phyloP scores from a whole-genome alignment of 2,329 filamentous ascomycete genomes.

The Pseudogymnoascus sp. region DNA sequence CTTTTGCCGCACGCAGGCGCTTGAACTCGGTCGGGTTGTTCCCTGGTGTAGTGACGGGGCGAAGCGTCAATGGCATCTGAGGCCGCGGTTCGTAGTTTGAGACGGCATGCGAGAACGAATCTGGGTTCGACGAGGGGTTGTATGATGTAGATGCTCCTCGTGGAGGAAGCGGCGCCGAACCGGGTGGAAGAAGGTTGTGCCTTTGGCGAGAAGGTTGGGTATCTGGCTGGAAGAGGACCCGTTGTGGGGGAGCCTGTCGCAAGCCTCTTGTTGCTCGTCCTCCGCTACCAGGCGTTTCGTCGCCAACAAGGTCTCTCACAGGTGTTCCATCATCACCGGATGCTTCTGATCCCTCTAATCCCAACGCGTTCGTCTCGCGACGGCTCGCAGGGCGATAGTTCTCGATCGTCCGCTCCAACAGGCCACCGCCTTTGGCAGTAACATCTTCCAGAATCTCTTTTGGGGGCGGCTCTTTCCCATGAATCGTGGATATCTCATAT shows the following conservation, averaged over 20 bases:
- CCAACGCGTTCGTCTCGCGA: conserved; percentile 34
- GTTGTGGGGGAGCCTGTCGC: conserved; percentile 74
- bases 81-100: conserved; percentile 62
- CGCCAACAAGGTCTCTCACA: conserved; percentile 41
- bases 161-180: conserved; percentile 19
- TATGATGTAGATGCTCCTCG: conserved; percentile 35
- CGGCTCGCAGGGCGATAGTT: conserved; percentile 53
- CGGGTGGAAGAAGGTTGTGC: conserved; percentile 45
- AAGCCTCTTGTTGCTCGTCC: conserved; percentile 56
- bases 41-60: conserved; percentile 65
- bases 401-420: conserved; percentile 71
- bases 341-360: conserved; percentile 50
- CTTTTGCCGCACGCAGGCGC: conserved; percentile 39
- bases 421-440: conserved; percentile 68
- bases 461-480: conserved; percentile 73
- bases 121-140: conserved; percentile 45
- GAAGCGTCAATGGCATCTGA: conserved; percentile 55
- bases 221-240: conserved; percentile 79
- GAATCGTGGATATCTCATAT: conserved; percentile 73
- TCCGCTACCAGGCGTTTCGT: conserved; percentile 44
- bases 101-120: conserved; percentile 51
- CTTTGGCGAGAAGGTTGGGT: conserved; percentile 54
- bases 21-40: conserved; percentile 64
- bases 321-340: conserved; percentile 54
- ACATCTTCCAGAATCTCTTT: conserved; percentile 76